A percentile compares a stretch with the other conserved stretches of the same genome.
These are phyloP conservation scores for Wolfiporia cocos DNA, from an alignment of 1,284 basidiomycete genomes.

Conservation along the genomic window DNA sequence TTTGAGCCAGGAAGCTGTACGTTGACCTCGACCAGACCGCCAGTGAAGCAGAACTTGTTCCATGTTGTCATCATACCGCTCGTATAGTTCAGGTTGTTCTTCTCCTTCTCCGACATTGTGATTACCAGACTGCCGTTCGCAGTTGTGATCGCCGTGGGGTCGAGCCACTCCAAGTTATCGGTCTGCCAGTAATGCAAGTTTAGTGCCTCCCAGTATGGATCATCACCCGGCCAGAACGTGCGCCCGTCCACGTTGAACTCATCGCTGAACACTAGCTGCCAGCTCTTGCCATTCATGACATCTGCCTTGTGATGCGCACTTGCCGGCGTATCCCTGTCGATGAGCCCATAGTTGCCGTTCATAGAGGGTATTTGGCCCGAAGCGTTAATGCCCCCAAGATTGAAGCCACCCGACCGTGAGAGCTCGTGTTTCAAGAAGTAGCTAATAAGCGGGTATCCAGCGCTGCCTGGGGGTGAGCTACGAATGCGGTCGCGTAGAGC, in stretches of 20 bases:
- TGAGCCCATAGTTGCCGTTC: constrained; percentile 58
- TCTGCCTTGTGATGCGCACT: constrained; percentile 55
- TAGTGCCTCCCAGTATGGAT: constrained; percentile 65
- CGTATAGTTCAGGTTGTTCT: constrained; percentile 72
- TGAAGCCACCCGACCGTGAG: constrained; percentile 65
- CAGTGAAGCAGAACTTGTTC: constrained; percentile 96
- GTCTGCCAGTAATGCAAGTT: constrained; percentile 67
- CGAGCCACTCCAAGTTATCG: constrained; percentile 66
- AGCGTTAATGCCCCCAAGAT: constrained; percentile 78
- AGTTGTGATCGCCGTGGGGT: constrained; percentile 80
- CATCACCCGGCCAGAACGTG: constrained; percentile 68
- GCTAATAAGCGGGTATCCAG: constrained; percentile 77
- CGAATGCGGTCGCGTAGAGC: neutral
- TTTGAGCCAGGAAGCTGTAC: constrained; percentile 77
- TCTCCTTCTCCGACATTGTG: constrained; percentile 60
- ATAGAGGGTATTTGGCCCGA: constrained; percentile 70
- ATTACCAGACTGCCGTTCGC: constrained; percentile 75
- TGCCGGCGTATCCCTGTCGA: constrained; percentile 76
- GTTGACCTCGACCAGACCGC: constrained; percentile 66
- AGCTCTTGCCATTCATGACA: constrained; percentile 40
- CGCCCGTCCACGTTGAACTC: constrained; percentile 83
- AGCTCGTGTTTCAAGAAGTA: constrained; percentile 49
- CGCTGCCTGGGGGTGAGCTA: constrained; percentile 33
- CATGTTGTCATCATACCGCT: constrained; percentile 70
- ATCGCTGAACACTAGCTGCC: constrained; percentile 80